Evolutionary conservation across 176 grass and related monocot species (phyloP).

Genomic region (Bolboschoenus planiculmis): DNA sequence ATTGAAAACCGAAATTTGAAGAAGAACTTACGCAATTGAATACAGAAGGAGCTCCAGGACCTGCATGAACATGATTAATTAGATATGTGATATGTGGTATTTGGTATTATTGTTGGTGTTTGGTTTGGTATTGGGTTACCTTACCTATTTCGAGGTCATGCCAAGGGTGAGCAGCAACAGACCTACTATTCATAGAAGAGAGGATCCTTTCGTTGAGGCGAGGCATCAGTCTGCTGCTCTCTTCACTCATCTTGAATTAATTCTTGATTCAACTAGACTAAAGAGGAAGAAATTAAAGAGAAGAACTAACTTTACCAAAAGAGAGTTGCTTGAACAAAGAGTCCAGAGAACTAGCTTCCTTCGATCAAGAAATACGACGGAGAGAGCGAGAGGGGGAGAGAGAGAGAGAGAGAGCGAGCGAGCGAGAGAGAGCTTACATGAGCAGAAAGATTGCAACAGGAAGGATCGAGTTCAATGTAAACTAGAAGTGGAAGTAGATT

Average conservation of each 20-base stretch:
- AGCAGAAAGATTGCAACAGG: background rate
- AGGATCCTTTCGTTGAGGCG: constrained; percentile 35
- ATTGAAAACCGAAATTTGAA: background rate
- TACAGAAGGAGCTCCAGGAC: constrained; percentile 35
- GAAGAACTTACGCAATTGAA: constrained; percentile 43
- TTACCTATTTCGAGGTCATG: constrained; percentile 39
- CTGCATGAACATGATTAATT: constrained; percentile 8
- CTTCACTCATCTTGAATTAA: constrained; percentile 19
- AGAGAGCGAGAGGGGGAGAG: background rate
- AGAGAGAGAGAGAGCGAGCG: background rate
- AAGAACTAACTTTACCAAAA: background rate
- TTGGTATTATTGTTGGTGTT: no score
- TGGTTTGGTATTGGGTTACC: background rate
- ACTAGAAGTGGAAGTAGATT: no score
- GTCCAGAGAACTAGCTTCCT: background rate
- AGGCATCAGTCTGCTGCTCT: constrained; percentile 15
- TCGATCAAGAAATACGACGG: background rate
- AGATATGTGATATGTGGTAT: background rate
- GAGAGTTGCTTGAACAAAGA: background rate
- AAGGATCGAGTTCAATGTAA: background rate
- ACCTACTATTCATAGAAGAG: constrained; percentile 25
- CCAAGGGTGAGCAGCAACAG: constrained; percentile 33
- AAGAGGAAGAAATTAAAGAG: background rate
- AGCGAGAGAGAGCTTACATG: background rate
- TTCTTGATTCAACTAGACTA: background rate